Evolutionary conservation across 2,329 filamentous ascomycete genomes (phyloP).

Genomic region (Diaporthe nobilis): DNA sequence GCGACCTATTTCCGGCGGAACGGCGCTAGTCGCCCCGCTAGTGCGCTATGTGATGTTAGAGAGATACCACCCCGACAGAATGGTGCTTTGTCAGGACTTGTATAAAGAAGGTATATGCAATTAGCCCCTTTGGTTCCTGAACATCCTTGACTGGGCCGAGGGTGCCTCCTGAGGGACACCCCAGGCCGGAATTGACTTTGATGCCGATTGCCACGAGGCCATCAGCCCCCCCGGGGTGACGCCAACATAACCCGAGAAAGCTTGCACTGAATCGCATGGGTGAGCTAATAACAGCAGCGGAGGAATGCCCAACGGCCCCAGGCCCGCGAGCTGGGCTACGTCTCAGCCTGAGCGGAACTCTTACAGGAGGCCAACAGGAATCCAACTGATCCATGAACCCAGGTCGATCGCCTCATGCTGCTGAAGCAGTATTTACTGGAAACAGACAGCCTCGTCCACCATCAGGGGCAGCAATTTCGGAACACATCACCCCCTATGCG

Average conservation of each 20-base stretch:
- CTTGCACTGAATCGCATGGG: constrained; percentile 15
- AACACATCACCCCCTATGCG: background rate
- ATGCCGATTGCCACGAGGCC: constrained; percentile 13
- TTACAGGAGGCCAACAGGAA: constrained; percentile 12
- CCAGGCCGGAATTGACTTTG: constrained; percentile 17
- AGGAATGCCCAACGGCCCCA: constrained; percentile 21
- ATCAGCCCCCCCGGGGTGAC: background rate
- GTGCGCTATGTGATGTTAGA: background rate
- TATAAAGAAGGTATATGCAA: background rate
- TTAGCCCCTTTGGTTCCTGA: background rate
- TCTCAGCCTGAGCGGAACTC: background rate
- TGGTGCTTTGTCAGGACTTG: background rate
- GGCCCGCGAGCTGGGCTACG: background rate
- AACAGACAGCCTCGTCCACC: constrained; percentile 13
- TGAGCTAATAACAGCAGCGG: constrained; percentile 12
- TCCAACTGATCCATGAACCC: background rate
- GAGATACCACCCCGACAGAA: accelerated
- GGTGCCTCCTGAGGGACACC: background rate
- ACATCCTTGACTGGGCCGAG: background rate
- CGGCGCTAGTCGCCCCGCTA: too few relatives aligned
- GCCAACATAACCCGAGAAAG: background rate
- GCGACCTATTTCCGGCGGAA: constrained; percentile 32
- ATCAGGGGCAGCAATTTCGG: background rate
- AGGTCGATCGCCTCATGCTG: background rate
- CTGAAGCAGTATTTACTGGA: constrained; percentile 8